A percentile compares a stretch with the other conserved stretches of the same genome.
These are phyloP conservation scores for Leucocoprinus sp. DNA, from an alignment of 768 basidiomycete species.

Conservation along the genomic window DNA sequence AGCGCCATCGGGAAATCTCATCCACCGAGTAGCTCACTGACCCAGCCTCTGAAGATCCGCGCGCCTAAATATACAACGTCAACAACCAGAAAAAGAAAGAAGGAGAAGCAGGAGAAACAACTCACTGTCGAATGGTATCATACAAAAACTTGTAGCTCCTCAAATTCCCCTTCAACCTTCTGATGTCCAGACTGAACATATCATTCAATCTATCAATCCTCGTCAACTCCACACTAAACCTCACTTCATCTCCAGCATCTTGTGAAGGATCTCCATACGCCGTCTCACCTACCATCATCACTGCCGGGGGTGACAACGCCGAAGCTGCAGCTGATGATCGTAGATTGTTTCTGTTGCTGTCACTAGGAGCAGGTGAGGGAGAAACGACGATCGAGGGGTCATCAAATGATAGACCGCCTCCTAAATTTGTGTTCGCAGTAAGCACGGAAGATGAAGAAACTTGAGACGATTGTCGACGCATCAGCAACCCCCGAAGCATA, in stretches of 20 bases:
- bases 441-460: constrained; percentile 37
- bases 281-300: constrained; percentile 35
- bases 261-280: constrained; percentile 73
- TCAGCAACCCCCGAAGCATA: constrained; percentile 81
- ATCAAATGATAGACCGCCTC: constrained; percentile 36
- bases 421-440: constrained; percentile 20
- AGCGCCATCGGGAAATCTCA: too few species aligned
- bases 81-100: constrained; percentile 1
- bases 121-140: constrained; percentile 80
- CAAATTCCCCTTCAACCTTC: constrained; percentile 86
- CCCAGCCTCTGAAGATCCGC: too few species aligned
- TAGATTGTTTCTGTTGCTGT: not conserved
- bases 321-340: not conserved
- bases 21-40: too few species aligned
- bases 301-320: not conserved
- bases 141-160: constrained; percentile 91
- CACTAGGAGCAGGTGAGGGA: not conserved
- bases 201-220: constrained; percentile 83
- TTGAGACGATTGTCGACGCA: constrained; percentile 88
- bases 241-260: constrained; percentile 92
- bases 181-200: constrained; percentile 87
- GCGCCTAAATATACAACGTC: too few species aligned
- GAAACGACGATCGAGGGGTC: constrained; percentile 31
- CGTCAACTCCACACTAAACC: constrained; percentile 93
- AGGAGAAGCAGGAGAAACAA: constrained; percentile 16